These are phyloP conservation scores for Artomyces pyxidatus DNA, from an alignment of 768 basidiomycete genomes.

Conservation along the genomic window DNA sequence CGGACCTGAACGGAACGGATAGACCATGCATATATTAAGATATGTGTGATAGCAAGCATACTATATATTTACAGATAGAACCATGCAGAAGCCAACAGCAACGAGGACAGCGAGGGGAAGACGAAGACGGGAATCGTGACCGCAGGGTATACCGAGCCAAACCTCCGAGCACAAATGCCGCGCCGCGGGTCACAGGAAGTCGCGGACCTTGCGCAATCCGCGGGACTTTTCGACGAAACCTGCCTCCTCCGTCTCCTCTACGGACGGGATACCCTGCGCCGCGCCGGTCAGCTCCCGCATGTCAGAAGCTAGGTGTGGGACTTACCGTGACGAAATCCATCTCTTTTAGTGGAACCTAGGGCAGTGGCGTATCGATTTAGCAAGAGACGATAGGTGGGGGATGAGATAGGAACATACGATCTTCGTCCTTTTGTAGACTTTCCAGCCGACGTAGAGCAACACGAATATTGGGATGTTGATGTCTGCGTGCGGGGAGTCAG, in stretches of 20 bases:
- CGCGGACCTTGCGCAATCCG: slow-evolving; percentile 1
- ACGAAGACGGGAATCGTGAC: no score
- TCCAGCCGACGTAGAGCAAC: slow-evolving; percentile 10
- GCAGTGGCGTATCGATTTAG: neutral
- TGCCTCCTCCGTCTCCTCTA: slow-evolving; percentile 13
- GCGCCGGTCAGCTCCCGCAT: neutral
- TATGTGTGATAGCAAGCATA: no score
- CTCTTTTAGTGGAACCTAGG: slow-evolving; percentile 4
- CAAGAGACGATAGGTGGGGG: neutral
- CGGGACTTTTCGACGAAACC: neutral
- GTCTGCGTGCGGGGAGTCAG: no score
- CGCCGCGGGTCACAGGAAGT: slow-evolving; percentile 8
- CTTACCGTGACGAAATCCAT: slow-evolving; percentile 14
- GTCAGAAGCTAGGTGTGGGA: neutral
- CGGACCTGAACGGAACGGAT: no score
- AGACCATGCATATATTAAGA: no score
- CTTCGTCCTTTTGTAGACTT: slow-evolving; percentile 13
- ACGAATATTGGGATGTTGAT: slow-evolving; percentile 13
- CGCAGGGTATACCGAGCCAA: no score
- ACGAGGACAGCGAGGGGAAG: no score
- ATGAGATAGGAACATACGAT: slow-evolving; percentile 10
- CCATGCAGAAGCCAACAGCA: no score
- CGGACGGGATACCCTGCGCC: slow-evolving; percentile 8
- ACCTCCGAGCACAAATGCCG: no score
- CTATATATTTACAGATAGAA: no score